Evolutionary conservation across 1,284 basidiomycete species (phyloP).

Genomic region (Cutaneotrichosporon cutaneum): DNA sequence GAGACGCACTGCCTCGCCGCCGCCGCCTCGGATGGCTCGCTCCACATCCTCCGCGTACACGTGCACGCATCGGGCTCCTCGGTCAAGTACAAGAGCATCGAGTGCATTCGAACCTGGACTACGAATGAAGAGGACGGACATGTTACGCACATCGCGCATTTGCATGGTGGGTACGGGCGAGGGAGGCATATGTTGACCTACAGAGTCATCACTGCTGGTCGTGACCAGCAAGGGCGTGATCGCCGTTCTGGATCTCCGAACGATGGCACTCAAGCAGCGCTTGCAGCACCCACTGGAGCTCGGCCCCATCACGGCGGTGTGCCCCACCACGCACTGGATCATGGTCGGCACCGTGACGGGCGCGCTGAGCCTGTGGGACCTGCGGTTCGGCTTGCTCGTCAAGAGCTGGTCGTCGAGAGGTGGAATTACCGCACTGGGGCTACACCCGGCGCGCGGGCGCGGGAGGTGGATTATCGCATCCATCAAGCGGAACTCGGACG

Average conservation of each 20-base stretch:
- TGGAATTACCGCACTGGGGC: constrained; percentile 58
- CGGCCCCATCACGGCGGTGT: constrained; percentile 81
- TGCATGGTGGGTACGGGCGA: constrained; percentile 36
- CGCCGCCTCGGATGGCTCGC: constrained; percentile 77
- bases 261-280: constrained; percentile 71
- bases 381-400: constrained; percentile 85
- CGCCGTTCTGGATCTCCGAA: constrained; percentile 77
- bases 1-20: constrained; percentile 84
- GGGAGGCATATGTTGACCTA: constrained; percentile 12
- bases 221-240: constrained; percentile 79
- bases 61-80: constrained; percentile 61
- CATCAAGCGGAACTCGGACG: constrained; percentile 25
- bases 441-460: constrained; percentile 73
- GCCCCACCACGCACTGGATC: constrained; percentile 78
- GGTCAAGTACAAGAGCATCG: constrained; percentile 74
- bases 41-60: constrained; percentile 80
- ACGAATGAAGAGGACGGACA: constrained; percentile 32
- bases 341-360: constrained; percentile 83
- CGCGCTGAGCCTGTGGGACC: constrained; percentile 84
- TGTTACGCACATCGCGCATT: constrained; percentile 38
- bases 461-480: constrained; percentile 88
- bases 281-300: constrained; percentile 81
- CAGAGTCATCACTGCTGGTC: constrained; percentile 63
- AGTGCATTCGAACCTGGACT: constrained; percentile 58
- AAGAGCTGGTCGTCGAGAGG: constrained; percentile 76